Base-by-base conservation (phyloP, 2,329 filamentous ascomycete species). In the Grosmannia serpens region DNA sequence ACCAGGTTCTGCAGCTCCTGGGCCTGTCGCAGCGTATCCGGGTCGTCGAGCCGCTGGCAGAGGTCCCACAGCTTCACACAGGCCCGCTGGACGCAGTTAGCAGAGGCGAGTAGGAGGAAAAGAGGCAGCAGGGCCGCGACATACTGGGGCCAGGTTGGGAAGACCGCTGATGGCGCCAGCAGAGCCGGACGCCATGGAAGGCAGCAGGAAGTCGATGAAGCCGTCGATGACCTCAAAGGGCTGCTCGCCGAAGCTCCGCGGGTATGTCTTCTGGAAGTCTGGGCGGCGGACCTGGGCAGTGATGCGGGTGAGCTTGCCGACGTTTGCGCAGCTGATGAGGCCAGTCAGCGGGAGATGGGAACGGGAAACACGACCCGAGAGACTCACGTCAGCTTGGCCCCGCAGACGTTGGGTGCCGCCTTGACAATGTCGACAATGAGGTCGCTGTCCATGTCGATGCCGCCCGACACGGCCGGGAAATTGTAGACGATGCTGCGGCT, bases 131-230 rank as follows among this genome's bases (percentile, higher is more conserved):
- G 9, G 6, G n/a, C 4, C 10, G 2, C 61, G 63, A 27, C 58
- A 46, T 55, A 57, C 62, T 57, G 61, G 61, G 7, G 61, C 61
- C 17, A 62, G 7, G 22, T 60, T 62, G 13, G 61, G 51, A 6
- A 63, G 54, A 3, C 57, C 57, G 35, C 56, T 61, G 33, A 63
- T 61, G 49, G 61, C 62, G 17, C 61, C 62, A 0, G 56, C 62
- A 1, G 60, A 35, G 6, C 66, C 66, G 13, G 58, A 59, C 1
- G 63, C 51, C 9, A 68, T 60, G 8, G 64, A 66, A 4, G 66
- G 66, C n/a, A 67, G 56, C 24, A 68, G 55, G 52, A 67, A 63
- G 55, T 67, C 66, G 27, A 67, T 66, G 59, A 67, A 67, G 13
- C 66, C 66, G 52, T 63, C 66, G 51, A 68, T 64, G 13, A 63